These are phyloP conservation scores for Hypoxylon sp. DNA, from an alignment of 2,329 filamentous ascomycete genomes.

Conservation along the genomic window DNA sequence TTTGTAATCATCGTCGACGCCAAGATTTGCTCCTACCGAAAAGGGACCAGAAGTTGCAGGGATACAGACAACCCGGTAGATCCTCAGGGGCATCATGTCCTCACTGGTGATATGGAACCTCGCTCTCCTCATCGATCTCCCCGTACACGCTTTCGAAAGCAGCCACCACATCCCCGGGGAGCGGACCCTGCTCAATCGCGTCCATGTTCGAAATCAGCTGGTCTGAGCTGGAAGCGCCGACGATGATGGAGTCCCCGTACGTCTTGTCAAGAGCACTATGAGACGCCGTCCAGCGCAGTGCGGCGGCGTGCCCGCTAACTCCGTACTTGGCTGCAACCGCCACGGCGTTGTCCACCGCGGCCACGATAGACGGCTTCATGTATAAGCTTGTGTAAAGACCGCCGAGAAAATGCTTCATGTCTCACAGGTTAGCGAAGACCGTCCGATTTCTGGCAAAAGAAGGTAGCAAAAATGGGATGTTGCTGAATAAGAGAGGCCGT, in stretches of 20 bases:
- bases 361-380: conserved; percentile 8
- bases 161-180: conserved; percentile 48
- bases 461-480: background rate
- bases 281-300: conserved; percentile 52
- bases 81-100: background rate
- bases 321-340: conserved; percentile 44
- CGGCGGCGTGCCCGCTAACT: conserved; percentile 51
- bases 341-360: conserved; percentile 40
- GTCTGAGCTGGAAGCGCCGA: conserved; percentile 38
- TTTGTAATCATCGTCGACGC: background rate
- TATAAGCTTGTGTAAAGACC: background rate
- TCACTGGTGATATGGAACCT: background rate
- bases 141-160: conserved; percentile 33
- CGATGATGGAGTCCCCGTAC: conserved; percentile 44
- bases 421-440: background rate
- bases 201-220: conserved; percentile 49
- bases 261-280: conserved; percentile 46
- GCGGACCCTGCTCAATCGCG: conserved; percentile 50
- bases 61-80: too few species aligned
- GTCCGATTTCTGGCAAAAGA: too few species aligned
- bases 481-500: conserved; percentile 15
- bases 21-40: background rate
- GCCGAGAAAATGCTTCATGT: background rate
- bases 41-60: background rate
- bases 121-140: background rate